Conservation (phyloP, 805 yeast genomes). For the Wickerhamomyces tratensis region DNA sequence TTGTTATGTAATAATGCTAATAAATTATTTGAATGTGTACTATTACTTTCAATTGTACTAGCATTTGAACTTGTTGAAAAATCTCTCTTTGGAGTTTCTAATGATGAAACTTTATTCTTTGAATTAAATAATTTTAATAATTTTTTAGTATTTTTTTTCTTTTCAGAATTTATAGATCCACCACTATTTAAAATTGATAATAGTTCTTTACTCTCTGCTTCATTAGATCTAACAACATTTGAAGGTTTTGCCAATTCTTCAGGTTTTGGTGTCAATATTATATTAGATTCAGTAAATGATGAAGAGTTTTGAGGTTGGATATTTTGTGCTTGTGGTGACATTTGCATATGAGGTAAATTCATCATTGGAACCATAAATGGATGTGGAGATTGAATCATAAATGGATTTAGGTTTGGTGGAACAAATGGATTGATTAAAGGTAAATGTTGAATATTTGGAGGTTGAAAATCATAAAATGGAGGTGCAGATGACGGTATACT, state of each 20-base stretch:
- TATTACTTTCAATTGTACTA: background rate
- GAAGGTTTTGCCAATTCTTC: slow-evolving; percentile 28
- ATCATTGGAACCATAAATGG: background rate
- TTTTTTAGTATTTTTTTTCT: slow-evolving; percentile 6
- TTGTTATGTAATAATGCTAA: slow-evolving; percentile 11
- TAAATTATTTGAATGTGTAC: slow-evolving; percentile 11
- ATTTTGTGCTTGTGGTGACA: background rate
- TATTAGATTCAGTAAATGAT: slow-evolving; percentile 5
- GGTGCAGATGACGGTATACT: background rate
- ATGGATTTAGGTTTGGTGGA: slow-evolving; percentile 4
- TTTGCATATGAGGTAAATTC: slow-evolving; percentile 2
- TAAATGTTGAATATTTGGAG: slow-evolving; percentile 10
- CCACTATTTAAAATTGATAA: slow-evolving; percentile 29
- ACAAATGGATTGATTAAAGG: slow-evolving; percentile 13
- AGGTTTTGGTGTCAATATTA: slow-evolving; percentile 24
- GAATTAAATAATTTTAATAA: slow-evolving; percentile 6
- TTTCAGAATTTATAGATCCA: background rate
- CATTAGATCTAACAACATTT: slow-evolving; percentile 16
- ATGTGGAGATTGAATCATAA: background rate
- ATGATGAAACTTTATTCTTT: slow-evolving; percentile 1
- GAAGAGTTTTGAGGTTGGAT: slow-evolving; percentile 5
- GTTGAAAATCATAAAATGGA: slow-evolving; percentile 8
- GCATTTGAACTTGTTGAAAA: too few species aligned
- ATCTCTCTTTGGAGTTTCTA: background rate
- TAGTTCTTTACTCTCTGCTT: slow-evolving; percentile 30